Evolutionary conservation across 1,284 basidiomycete genomes (phyloP), one percentile per base, ranked within the genome.

Genomic region (Malassezia restricta): DNA sequence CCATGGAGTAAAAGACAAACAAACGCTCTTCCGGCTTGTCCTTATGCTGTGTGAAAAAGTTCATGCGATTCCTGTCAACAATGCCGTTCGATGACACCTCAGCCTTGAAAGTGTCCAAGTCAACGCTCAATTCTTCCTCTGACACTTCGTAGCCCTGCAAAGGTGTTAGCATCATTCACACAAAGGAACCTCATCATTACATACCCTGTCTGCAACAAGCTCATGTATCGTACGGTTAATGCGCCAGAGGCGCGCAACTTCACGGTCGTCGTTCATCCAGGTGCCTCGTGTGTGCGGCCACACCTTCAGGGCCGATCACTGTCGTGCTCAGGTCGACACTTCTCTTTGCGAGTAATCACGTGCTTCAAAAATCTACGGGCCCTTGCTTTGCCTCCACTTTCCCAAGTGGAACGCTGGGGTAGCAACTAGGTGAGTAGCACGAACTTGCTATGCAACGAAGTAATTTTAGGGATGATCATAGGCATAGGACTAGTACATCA

Each of bases 191-290:
- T 24, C 20, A 27, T 2, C 39, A 15, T n/a, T 9, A 61, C 61
- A 24, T 40, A 63, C 59, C 31, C 63, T 42, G 75, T 98, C 94
- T 70, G 84, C 82, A 56, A 92, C 87, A 53, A 99, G 83, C 76
- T 99, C 94, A 75, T 96, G 90, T 48, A 95, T 86, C 39, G 94
- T 98, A 67, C 87, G 79, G 76, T 91, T 91, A 59, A 98, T 90
- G 70, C 91, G 85, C 88, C 90, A 96, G 66, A 98, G 79, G 69
- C 84, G 83, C 47, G 88, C 71, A 29, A 74, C 66, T 57, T 76
- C 68, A 40, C 75, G 63, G 49, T 76, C 74, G 45, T 72, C 68
- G 43, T 76, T 76, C 68, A 68, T 68, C 14, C 40, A 58, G 33
- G 33, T 35, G 33, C 33, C 33, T 12, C 11, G 15, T 35, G 33